Conservation (phyloP, 768 basidiomycete genomes). For the Royoungia palumana region DNA sequence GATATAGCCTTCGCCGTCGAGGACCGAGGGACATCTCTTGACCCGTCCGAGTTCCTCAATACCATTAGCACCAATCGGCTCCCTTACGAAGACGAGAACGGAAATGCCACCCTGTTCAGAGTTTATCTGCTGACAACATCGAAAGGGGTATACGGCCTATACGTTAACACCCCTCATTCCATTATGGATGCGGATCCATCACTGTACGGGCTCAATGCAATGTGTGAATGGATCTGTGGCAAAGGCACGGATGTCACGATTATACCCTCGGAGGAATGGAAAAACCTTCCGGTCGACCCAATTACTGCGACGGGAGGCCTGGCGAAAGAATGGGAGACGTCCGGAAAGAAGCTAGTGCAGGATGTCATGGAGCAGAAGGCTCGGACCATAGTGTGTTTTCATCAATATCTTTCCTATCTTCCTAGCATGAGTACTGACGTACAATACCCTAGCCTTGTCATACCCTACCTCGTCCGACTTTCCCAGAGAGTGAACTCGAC, state of each 20-base stretch:
- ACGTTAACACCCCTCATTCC: constrained; percentile 21
- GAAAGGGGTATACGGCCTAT: constrained; percentile 15
- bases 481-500: not conserved
- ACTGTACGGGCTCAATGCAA: constrained; percentile 17
- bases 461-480: constrained; percentile 7
- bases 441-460: constrained; percentile 4
- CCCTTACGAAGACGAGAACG: constrained; percentile 14
- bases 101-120: constrained; percentile 1
- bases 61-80: constrained; percentile 14
- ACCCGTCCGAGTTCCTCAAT: constrained; percentile 16
- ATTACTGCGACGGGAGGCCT: constrained; percentile 24
- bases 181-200: constrained; percentile 24
- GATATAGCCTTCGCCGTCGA: constrained; percentile 17
- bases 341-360: constrained; percentile 14
- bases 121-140: constrained; percentile 13
- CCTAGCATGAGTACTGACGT: not conserved
- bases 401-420: not conserved
- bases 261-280: constrained; percentile 22
- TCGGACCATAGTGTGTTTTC: constrained; percentile 6
- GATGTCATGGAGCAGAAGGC: constrained; percentile 6
- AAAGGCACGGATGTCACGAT: constrained; percentile 12
- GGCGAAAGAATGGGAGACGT: constrained; percentile 14
- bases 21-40: constrained; percentile 12
- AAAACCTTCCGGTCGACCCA: constrained; percentile 26
- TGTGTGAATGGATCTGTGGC: constrained; percentile 23